Conservation (phyloP, 164 flowering plant genomes). For the Vitis vinifera region ASM3070453v1 NC_081810.1:19579001-19579500, state of each 20-base stretch:
- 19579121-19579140: slow-evolving; percentile 60
- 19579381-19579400: slow-evolving; percentile 30
- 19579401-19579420: slow-evolving; percentile 23
- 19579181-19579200: slow-evolving; percentile 22
- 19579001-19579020: slow-evolving; percentile 63
- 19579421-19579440: slow-evolving; percentile 29
- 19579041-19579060: slow-evolving; percentile 93
- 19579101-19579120: slow-evolving; percentile 59
- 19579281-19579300: slow-evolving; percentile 96
- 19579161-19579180: slow-evolving; percentile 11
- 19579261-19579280: slow-evolving; percentile 45
- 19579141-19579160: slow-evolving; percentile 45
- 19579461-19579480: slow-evolving; percentile 23
- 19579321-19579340: slow-evolving; percentile 42
- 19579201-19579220: slow-evolving; percentile 23
- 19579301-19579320: slow-evolving; percentile 67
- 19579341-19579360: slow-evolving; percentile 25
- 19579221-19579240: slow-evolving; percentile 20
- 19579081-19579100: slow-evolving; percentile 51
- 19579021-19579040: slow-evolving; percentile 59
- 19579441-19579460: slow-evolving; percentile 27
- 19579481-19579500: slow-evolving; percentile 29
- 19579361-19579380: slow-evolving; percentile 33
- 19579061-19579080: slow-evolving; percentile 56
- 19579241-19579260: slow-evolving; percentile 26